These are phyloP conservation scores for Pseudonitzschia pungens DNA, from an alignment of 108 stramenopile genomes.

Conservation along the genomic window DNA sequence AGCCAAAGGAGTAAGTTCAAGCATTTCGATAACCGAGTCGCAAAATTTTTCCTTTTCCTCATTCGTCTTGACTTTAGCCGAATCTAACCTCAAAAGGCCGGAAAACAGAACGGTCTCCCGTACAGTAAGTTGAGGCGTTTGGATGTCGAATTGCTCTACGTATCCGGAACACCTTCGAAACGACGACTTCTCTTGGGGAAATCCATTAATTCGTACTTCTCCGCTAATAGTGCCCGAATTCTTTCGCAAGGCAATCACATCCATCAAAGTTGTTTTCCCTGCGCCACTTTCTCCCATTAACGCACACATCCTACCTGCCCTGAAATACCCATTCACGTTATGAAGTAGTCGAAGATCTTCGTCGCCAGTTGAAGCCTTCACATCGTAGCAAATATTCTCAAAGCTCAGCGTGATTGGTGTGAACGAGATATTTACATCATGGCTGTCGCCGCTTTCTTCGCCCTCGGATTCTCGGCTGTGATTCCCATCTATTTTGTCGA, in stretches of 20 bases:
- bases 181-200: slow-evolving; percentile 52
- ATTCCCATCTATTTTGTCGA: background rate
- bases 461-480: background rate
- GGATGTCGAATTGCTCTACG: slow-evolving; percentile 91
- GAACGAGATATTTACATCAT: slow-evolving; percentile 53
- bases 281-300: slow-evolving; percentile 62
- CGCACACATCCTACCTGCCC: slow-evolving; percentile 63
- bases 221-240: slow-evolving; percentile 55
- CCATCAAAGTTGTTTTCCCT: slow-evolving; percentile 46
- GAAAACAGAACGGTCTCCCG: slow-evolving; percentile 86
- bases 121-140: slow-evolving; percentile 81
- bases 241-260: slow-evolving; percentile 76
- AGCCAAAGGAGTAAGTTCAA: slow-evolving; percentile 75
- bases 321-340: slow-evolving; percentile 62
- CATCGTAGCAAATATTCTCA: slow-evolving; percentile 68
- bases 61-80: slow-evolving; percentile 39
- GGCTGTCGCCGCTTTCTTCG: slow-evolving; percentile 11
- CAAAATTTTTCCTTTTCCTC: slow-evolving; percentile 61
- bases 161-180: slow-evolving; percentile 80
- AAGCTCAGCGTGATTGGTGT: slow-evolving; percentile 69
- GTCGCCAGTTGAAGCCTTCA: slow-evolving; percentile 58
- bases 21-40: slow-evolving; percentile 69
- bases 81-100: slow-evolving; percentile 78
- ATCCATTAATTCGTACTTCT: slow-evolving; percentile 67
- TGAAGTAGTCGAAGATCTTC: slow-evolving; percentile 58